These are phyloP conservation scores for Agrocybe chaxingu DNA, from an alignment of 768 basidiomycete species.

Conservation along the genomic window DNA sequence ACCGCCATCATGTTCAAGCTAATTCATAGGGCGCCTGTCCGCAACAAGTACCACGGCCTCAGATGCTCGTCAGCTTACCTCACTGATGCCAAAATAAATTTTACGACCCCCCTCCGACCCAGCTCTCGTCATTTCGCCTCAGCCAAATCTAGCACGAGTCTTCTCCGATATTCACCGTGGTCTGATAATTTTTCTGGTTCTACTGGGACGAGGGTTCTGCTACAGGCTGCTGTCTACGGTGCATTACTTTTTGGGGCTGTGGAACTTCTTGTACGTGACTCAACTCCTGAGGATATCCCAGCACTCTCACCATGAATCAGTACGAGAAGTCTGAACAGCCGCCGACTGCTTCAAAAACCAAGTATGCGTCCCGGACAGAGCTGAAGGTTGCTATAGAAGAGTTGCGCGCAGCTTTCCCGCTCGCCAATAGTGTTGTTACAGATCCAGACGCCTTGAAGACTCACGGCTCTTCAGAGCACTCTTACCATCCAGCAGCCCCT, in stretches of 20 bases:
- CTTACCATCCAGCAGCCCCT: conserved; percentile 59
- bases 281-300: not conserved
- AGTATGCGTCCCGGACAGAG: conserved; percentile 47
- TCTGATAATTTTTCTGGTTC: conserved; percentile 34
- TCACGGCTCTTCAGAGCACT: conserved; percentile 68
- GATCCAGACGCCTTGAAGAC: conserved; percentile 46
- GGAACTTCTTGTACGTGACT: conserved; percentile 22
- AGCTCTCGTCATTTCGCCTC: not conserved
- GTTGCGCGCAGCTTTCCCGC: conserved; percentile 43
- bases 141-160: not conserved
- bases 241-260: conserved; percentile 29
- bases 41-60: too few relatives aligned
- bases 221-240: conserved; percentile 37
- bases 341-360: conserved; percentile 6
- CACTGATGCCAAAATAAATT: too few relatives aligned
- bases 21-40: too few relatives aligned
- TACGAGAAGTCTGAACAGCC: conserved; percentile 1
- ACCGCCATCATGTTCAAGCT: too few relatives aligned
- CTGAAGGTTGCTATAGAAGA: conserved; percentile 51
- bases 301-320: not conserved
- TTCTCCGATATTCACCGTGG: conserved; percentile 37
- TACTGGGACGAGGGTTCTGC: conserved; percentile 23
- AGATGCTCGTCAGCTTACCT: too few relatives aligned
- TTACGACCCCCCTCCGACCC: not conserved
- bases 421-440: conserved; percentile 45